Evolutionary conservation across 2,329 filamentous ascomycete species (phyloP), one percentile per base, ranked within the genome.

Genomic region (Monosporascus sp.): DNA sequence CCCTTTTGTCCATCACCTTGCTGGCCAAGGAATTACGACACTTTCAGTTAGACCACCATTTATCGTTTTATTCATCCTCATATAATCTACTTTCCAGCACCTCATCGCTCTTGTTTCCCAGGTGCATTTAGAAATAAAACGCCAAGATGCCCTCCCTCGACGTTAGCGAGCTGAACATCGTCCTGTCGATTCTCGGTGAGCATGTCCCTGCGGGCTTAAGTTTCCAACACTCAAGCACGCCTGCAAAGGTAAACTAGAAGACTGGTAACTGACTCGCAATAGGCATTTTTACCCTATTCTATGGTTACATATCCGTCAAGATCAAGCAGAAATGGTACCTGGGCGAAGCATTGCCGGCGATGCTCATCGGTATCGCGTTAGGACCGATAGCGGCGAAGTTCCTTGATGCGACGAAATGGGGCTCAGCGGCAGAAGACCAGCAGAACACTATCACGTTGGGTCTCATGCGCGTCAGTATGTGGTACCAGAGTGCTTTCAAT

Each of bases 381-480:
- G 81, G 82, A 0, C 82, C 81, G 0, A 64, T 82, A 18, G 72
- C 76, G 5, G 76, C 79, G 1, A 81, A 74, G 39, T 77, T 85
- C 50, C 60, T 85, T 5, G 71, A 79, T 36, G 69, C 68, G 24
- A 65, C 70, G 46, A 63, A 65, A 67, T 75, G 72, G 72, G 72
- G 70, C 2, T 67, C 66, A 20, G 70, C 67, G 6, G 53, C 62
- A 27, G 54, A 58, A 17, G 65, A 61, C n/a, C 68, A 68, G 15
- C 67, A 66, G 8, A 67, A 71, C 9, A 66, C 63, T 1, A 77
- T 77, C 55, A 74, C 74, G 8, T 67, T 77, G 65, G 77, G 77
- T 14, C 60, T 85, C 7, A 76, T 75, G 56, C 75, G 82, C n/a
- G 71, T 86, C 27, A 80, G 85, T 54, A 84, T 86, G 52, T 80